Conservation (phyloP, 495 filamentous ascomycete genomes). For the Evernia prunastri region DNA sequence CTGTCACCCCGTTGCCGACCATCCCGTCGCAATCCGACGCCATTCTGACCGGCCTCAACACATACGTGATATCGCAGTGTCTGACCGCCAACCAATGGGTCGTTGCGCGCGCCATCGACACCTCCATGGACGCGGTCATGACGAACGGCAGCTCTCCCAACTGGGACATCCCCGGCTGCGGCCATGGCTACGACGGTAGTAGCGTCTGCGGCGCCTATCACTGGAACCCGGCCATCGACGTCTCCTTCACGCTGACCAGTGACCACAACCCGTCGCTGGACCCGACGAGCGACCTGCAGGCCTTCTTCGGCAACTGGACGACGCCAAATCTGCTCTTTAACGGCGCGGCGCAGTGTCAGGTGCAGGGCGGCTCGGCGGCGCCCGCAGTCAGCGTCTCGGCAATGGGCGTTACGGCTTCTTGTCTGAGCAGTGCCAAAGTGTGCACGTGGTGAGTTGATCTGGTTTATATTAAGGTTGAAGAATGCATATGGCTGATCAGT, state of each 20-base stretch:
- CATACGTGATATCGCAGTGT: constrained; percentile 11
- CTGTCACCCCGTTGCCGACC: constrained; percentile 7
- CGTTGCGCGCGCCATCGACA: constrained; percentile 14
- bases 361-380: background rate
- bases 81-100: constrained; percentile 11
- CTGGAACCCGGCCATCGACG: constrained; percentile 3
- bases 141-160: background rate
- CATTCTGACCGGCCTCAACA: constrained; percentile 9
- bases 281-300: background rate
- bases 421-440: constrained; percentile 4
- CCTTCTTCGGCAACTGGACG: constrained; percentile 6
- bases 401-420: background rate
- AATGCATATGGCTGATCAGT: background rate
- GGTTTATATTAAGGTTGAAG: too few species aligned
- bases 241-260: constrained; percentile 8
- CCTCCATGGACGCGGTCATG: constrained; percentile 1
- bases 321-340: constrained; percentile 9
- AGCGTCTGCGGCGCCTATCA: constrained; percentile 6
- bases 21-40: constrained; percentile 2
- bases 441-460: constrained; percentile 15
- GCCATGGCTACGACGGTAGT: constrained; percentile 5
- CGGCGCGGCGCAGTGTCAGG: constrained; percentile 13
- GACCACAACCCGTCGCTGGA: background rate
- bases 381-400: background rate
- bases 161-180: constrained; percentile 8